A percentile compares a stretch with the other conserved stretches of the same genome.
Conservation (phyloP, 2,329 filamentous ascomycete species). For the Penicillium sp. region DNA sequence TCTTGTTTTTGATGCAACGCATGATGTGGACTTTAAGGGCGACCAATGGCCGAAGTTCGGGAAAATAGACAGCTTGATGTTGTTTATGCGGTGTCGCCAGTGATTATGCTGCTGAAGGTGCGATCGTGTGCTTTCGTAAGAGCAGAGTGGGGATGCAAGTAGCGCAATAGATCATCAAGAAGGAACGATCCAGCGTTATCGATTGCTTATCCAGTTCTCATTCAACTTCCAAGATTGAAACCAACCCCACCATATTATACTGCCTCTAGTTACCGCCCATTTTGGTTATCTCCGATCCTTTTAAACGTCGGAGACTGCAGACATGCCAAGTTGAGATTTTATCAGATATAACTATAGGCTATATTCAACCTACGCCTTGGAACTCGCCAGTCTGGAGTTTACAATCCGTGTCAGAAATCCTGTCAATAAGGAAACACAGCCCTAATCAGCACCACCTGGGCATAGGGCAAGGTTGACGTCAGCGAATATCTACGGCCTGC, state of each 20-base stretch:
- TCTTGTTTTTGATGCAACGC: slow-evolving; percentile 67
- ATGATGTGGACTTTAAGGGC: slow-evolving; percentile 44
- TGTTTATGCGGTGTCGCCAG: not conserved
- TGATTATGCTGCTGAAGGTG: not conserved
- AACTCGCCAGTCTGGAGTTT: no score
- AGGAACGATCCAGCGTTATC: not conserved
- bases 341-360: not conserved
- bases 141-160: not conserved
- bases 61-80: not conserved
- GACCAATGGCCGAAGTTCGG: not conserved
- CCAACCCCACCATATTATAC: slow-evolving; percentile 18
- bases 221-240: slow-evolving; percentile 1
- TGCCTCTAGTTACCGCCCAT: slow-evolving; percentile 16
- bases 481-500: no score
- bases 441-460: not conserved
- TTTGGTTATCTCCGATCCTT: not conserved
- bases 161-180: not conserved
- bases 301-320: not conserved
- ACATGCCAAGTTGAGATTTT: not conserved
- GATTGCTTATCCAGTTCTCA: not conserved
- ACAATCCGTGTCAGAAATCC: no score
- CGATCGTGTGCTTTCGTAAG: not conserved
- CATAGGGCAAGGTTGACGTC: no score
- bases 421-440: not conserved
- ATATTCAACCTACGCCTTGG: no score